Evolutionary conservation across 1,284 basidiomycete genomes (phyloP).

Genomic region (Trametes sp.): DNA sequence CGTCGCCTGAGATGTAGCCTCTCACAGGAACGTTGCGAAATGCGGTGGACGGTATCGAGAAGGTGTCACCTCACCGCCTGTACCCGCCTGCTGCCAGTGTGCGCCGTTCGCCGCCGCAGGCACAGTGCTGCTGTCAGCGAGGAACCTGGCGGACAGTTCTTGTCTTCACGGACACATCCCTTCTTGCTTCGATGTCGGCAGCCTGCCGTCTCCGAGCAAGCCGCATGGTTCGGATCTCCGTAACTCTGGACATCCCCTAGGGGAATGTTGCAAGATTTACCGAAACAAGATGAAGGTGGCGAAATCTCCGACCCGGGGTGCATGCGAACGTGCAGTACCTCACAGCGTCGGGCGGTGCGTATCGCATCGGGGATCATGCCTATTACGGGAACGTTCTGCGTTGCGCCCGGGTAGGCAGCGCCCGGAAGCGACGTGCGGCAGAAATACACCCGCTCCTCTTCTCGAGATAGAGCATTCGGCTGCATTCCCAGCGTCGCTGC

Average conservation of each 20-base stretch:
- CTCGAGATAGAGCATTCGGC: neutral
- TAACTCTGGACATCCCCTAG: no score
- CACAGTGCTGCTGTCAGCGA: neutral
- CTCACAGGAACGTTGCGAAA: neutral
- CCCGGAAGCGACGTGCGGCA: neutral
- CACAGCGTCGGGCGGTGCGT: neutral
- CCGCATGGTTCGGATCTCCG: neutral
- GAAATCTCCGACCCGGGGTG: neutral
- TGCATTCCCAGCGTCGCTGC: slow-evolving; percentile 4
- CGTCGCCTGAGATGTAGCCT: no score
- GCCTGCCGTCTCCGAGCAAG: neutral
- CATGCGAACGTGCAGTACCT: neutral
- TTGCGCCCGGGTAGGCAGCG: neutral
- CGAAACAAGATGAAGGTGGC: neutral
- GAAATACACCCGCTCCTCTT: neutral
- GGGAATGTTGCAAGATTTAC: no score
- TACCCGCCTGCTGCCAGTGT: neutral
- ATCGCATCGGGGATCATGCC: neutral
- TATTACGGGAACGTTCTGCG: neutral
- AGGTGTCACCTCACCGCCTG: neutral
- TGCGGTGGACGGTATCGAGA: neutral
- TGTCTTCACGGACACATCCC: neutral
- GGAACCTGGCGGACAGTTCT: neutral
- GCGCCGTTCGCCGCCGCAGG: neutral
- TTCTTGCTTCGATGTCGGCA: neutral